These are phyloP conservation scores for Cladophialophora psammophila DNA, from an alignment of 2,329 filamentous ascomycete genomes.

Conservation along the genomic window DNA sequence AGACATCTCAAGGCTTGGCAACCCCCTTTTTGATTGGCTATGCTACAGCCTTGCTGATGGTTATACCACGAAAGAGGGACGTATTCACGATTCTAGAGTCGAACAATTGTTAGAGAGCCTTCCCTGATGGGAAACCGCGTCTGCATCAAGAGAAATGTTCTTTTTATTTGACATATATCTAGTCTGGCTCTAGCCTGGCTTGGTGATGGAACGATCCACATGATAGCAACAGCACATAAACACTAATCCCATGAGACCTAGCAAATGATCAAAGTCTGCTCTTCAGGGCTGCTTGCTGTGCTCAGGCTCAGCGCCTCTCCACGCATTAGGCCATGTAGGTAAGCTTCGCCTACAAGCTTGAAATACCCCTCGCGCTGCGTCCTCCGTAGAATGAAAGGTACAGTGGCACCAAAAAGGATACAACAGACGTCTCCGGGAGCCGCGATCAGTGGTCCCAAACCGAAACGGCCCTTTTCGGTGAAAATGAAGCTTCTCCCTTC, in stretches of 20 bases:
- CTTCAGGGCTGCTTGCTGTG: not conserved
- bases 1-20: not conserved
- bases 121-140: not conserved
- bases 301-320: constrained; percentile 11
- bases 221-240: not conserved
- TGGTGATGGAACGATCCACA: not conserved
- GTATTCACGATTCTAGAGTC: not conserved
- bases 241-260: not conserved
- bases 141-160: not conserved
- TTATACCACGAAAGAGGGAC: not conserved
- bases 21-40: not conserved
- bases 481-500: constrained; percentile 23
- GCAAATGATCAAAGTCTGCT: constrained; percentile 8
- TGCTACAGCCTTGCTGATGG: not conserved
- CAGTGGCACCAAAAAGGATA: constrained; percentile 12
- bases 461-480: constrained; percentile 21
- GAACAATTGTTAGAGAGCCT: not conserved
- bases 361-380: not conserved
- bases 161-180: not conserved
- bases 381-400: constrained; percentile 20
- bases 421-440: constrained; percentile 20
- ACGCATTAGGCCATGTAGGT: constrained; percentile 25
- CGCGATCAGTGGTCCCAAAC: constrained; percentile 20
- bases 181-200: too few species aligned
- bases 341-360: constrained; percentile 25